phyloP scores from a whole-genome alignment of 1,139 yeast species.

The Candida glucosophila region DNA sequence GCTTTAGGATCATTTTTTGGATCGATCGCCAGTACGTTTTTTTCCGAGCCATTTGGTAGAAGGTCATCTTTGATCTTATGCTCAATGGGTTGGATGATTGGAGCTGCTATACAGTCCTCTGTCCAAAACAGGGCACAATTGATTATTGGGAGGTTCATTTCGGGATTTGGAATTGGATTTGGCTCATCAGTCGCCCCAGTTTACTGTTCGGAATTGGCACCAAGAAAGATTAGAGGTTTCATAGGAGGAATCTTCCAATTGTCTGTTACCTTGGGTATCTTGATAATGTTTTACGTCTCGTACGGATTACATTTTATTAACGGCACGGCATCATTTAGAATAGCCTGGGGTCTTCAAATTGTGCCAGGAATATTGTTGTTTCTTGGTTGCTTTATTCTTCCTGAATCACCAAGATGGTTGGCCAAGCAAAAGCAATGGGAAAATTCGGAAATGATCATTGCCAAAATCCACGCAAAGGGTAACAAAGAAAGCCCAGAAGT shows the following conservation, averaged over 20 bases:
- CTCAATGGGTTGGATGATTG: slow-evolving; percentile 39
- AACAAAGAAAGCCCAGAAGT: slow-evolving; percentile 45
- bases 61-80: slow-evolving; percentile 43
- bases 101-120: slow-evolving; percentile 42
- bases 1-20: slow-evolving; percentile 54
- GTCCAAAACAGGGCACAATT: slow-evolving; percentile 39
- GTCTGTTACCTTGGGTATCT: slow-evolving; percentile 60
- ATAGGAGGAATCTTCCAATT: slow-evolving; percentile 64
- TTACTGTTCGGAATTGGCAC: slow-evolving; percentile 66
- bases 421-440: slow-evolving; percentile 60
- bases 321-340: slow-evolving; percentile 48
- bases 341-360: slow-evolving; percentile 62
- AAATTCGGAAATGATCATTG: slow-evolving; percentile 46
- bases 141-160: slow-evolving; percentile 52
- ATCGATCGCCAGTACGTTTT: slow-evolving; percentile 37
- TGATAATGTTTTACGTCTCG: slow-evolving; percentile 50
- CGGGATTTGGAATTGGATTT: slow-evolving; percentile 65
- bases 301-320: slow-evolving; percentile 48
- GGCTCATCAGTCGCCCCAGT: slow-evolving; percentile 68
- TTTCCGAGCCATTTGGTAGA: slow-evolving; percentile 55
- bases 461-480: slow-evolving; percentile 48
- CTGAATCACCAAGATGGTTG: slow-evolving; percentile 73
- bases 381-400: slow-evolving; percentile 41
- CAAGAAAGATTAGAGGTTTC: slow-evolving; percentile 56
- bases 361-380: slow-evolving; percentile 51